phyloP scores from a whole-genome alignment of 176 grass and related monocot species.

The Aechmea fasciata region DNA sequence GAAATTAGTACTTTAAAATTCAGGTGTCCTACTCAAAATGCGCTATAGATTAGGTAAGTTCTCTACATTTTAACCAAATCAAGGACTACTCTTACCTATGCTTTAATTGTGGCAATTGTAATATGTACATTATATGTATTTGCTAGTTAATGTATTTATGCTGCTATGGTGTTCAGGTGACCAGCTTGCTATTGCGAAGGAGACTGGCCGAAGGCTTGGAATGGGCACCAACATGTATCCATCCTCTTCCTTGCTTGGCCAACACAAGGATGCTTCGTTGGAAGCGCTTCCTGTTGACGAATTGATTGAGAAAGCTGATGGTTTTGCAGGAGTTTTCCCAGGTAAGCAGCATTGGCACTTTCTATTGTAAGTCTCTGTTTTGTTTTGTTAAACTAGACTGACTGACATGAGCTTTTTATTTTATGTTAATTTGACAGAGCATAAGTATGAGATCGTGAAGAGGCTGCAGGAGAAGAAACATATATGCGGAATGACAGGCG shows the following conservation, averaged over 20 bases:
- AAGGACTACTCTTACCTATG: not conserved
- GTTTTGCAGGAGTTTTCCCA: conserved; percentile 98
- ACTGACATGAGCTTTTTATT: not conserved
- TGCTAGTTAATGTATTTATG: not conserved
- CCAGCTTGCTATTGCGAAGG: conserved; percentile 95
- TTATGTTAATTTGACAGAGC: conserved; percentile 38
- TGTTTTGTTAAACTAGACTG: not conserved
- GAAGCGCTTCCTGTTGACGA: conserved; percentile 77
- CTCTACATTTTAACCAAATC: too few relatives aligned
- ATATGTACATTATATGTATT: not conserved
- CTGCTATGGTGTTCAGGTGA: conserved; percentile 44
- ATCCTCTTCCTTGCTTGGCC: conserved; percentile 81
- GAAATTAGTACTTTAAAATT: too few relatives aligned
- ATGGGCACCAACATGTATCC: conserved; percentile 99
- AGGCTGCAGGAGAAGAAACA: conserved; percentile 94
- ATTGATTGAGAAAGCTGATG: conserved; percentile 97
- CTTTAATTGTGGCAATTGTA: not conserved
- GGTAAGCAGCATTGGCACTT: conserved; percentile 23
- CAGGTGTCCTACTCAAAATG: too few relatives aligned
- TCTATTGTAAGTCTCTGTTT: not conserved
- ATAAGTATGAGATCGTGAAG: conserved; percentile 99
- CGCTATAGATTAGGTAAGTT: too few relatives aligned
- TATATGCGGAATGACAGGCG: conserved; percentile 96
- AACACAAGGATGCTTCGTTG: conserved; percentile 65
- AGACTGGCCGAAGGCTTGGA: conserved; percentile 93